Evolutionary conservation across 192 early-diverging fungal species (phyloP).

Genomic region (Geranomyces michiganensis): DNA sequence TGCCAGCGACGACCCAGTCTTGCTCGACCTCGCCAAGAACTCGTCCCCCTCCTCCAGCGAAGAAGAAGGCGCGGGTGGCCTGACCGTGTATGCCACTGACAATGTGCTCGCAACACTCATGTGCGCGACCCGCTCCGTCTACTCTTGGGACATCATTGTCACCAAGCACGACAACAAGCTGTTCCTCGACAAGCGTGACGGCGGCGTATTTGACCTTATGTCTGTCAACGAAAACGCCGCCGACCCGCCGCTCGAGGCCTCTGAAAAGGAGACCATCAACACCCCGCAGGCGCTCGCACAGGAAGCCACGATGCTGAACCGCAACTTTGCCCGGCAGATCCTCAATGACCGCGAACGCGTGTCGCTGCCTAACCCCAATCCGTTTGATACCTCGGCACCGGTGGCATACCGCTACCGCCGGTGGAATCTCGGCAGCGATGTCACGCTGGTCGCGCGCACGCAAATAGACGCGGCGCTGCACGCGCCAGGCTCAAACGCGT

Average conservation of each 20-base stretch:
- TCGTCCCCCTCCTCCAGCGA: too few relatives aligned
- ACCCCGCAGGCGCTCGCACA: slow-evolving; percentile 77
- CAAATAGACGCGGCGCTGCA: slow-evolving; percentile 80
- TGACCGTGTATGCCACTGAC: slow-evolving; percentile 89
- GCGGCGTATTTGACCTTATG: slow-evolving; percentile 80
- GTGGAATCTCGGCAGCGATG: slow-evolving; percentile 76
- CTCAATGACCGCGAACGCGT: slow-evolving; percentile 53
- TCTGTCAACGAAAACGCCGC: slow-evolving; percentile 95
- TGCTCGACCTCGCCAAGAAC: slow-evolving; percentile 45
- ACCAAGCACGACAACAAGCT: slow-evolving; percentile 79
- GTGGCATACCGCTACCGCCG: slow-evolving; percentile 89
- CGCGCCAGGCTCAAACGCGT: slow-evolving; percentile 28
- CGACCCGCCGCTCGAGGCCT: slow-evolving; percentile 85
- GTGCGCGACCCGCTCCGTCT: slow-evolving; percentile 87
- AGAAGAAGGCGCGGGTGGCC: slow-evolving; percentile 42
- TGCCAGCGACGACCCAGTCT: slow-evolving; percentile 85
- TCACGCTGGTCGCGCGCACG: slow-evolving; percentile 83
- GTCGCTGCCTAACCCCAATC: slow-evolving; percentile 72
- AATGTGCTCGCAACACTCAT: slow-evolving; percentile 87
- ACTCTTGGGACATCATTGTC: slow-evolving; percentile 95
- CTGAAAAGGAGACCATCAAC: slow-evolving; percentile 89
- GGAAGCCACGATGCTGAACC: slow-evolving; percentile 88
- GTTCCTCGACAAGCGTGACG: slow-evolving; percentile 89
- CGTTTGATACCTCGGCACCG: slow-evolving; percentile 66
- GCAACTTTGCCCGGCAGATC: slow-evolving; percentile 82